Evolutionary conservation across 2,329 filamentous ascomycete species (phyloP), one percentile per base, ranked within the genome.

Genomic region (Davidsoniella australis): DNA sequence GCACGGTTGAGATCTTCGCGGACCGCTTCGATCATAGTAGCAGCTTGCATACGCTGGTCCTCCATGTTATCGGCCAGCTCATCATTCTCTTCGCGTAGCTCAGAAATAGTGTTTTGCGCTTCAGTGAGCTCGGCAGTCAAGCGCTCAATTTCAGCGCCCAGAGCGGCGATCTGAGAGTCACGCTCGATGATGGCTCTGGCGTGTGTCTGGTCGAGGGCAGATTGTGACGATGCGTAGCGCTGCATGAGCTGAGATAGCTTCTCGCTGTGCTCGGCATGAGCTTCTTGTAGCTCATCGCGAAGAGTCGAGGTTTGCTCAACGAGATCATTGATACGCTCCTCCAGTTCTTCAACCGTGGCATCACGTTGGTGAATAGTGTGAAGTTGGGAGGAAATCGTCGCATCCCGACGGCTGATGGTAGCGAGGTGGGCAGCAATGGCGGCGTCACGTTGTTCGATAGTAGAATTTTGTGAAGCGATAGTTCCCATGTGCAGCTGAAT

Each of bases 281-380:
- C 49, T 0, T 63, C 61, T 4, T 58, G 56, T 2, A 73, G 59
- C 53, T 71, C 61, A 6, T 56, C 54, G 41, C 62, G 61, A 1
- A 75, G 60, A 5, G 60, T 58, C 0, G 63, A 59, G 0, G 64
- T 63, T 20, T 66, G 59, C n/a, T 59, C 57, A 1, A 69, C 54
- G 0, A 68, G 66, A 1, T 63, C 60, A 0, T 59, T 60, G 0
- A 78, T 64, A 50, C 67, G 65, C 0, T 50, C 55, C 55, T 75
- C 70, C 0, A 77, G 61, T 33, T 67, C 65, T 0, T 59, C 55
- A 12, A 69, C 62, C 14, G 58, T 56, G 4, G 62, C 56, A 2
- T 66, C 60, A 44, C 66, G 66, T 6, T 61, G 60, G n/a, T 58
- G 57, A 1, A 68, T 55, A 2, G 61, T 58, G 0, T 63, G 59